These are phyloP conservation scores for Aureobasidium sp. DNA, from an alignment of 2,329 filamentous ascomycete genomes.

Conservation along the genomic window DNA sequence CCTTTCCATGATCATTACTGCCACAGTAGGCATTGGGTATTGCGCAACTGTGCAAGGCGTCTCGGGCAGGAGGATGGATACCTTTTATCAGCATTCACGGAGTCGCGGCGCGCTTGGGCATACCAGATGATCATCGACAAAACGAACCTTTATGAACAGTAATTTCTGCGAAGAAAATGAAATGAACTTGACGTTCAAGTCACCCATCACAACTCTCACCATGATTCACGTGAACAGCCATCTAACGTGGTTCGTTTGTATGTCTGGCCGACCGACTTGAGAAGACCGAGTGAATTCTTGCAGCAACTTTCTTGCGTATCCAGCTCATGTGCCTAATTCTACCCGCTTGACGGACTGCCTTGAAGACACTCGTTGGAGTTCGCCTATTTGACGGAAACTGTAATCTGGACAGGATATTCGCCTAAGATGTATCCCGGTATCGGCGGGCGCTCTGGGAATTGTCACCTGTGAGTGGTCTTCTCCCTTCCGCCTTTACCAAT, in stretches of 20 bases:
- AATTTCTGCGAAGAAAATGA: not conserved
- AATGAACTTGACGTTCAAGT: not conserved
- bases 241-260: no score
- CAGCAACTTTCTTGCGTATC: not conserved
- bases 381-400: not conserved
- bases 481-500: not conserved
- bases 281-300: not conserved
- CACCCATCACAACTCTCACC: not conserved
- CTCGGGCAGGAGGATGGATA: conserved; percentile 6
- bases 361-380: not conserved
- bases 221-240: not conserved
- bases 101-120: not conserved
- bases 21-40: conserved; percentile 9
- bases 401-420: not conserved
- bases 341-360: no score
- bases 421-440: conserved; percentile 3
- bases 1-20: conserved; percentile 6
- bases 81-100: conserved; percentile 8
- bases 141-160: conserved; percentile 8
- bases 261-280: no score
- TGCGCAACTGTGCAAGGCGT: conserved; percentile 5
- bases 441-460: not conserved
- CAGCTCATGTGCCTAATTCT: not conserved
- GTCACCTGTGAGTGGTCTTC: not conserved
- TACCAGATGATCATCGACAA: not conserved